phyloP scores from a whole-genome alignment of 2,329 filamentous ascomycete species.

The Aspergillus nomiae region DNA sequence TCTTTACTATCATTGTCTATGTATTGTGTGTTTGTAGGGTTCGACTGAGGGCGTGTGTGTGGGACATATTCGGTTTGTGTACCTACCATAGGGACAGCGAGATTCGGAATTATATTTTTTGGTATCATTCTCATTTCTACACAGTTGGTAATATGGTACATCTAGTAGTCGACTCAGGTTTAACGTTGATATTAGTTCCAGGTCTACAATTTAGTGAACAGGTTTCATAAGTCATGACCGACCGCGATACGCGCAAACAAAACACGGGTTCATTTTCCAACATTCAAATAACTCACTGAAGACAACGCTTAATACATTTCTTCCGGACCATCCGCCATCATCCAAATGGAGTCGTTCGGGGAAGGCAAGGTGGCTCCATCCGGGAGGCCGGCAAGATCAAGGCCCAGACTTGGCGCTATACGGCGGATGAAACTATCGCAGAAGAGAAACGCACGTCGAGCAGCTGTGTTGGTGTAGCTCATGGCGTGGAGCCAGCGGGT shows the following conservation, averaged over 20 bases:
- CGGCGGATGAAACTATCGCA: constrained; percentile 36
- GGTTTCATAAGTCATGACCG: not conserved
- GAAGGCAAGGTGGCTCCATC: constrained; percentile 14
- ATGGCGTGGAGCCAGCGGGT: constrained; percentile 42
- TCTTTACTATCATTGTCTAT: not conserved
- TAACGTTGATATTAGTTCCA: not conserved
- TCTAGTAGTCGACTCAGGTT: not conserved
- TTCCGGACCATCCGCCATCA: not conserved
- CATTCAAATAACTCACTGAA: not conserved
- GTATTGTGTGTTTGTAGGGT: not conserved
- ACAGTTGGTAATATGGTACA: not conserved
- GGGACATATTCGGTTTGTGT: not conserved
- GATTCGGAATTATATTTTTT: not conserved
- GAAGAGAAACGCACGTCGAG: constrained; percentile 37
- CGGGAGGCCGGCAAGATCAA: constrained; percentile 36
- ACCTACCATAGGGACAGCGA: not conserved
- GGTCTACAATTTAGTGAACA: not conserved
- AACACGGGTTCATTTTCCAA: not conserved
- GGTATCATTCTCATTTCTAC: not conserved
- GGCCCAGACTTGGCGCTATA: constrained; percentile 31
- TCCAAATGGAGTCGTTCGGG: constrained; percentile 6
- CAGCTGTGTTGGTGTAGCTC: constrained; percentile 31
- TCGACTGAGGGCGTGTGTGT: not conserved
- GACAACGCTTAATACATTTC: not conserved
- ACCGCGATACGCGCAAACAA: not conserved